A percentile compares a stretch with the other conserved stretches of the same genome.
phyloP scores from a whole-genome alignment of 2,329 filamentous ascomycete genomes.

The Alternaria sp. region DNA sequence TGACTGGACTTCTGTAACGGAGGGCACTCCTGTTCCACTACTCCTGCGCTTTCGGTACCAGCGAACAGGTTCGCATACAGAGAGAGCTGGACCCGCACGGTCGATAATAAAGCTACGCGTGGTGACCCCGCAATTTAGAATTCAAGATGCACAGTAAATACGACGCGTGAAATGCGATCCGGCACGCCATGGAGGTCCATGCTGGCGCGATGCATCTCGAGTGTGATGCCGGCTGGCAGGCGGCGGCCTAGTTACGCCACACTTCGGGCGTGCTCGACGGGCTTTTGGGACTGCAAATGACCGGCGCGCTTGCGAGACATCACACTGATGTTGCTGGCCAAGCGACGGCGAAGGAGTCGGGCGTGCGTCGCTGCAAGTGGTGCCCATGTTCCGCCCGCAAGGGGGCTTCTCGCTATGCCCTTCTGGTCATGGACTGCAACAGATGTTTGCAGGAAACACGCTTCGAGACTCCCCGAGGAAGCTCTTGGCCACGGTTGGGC shows the following conservation, averaged over 20 bases:
- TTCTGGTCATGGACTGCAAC: conserved; percentile 15
- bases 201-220: conserved; percentile 8
- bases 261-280: neutral
- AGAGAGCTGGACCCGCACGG: conserved; percentile 18
- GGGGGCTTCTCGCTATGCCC: conserved; percentile 6
- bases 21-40: conserved; percentile 28
- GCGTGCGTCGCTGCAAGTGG: conserved; percentile 10
- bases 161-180: conserved; percentile 1
- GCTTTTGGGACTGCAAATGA: neutral
- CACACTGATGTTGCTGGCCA: conserved; percentile 11
- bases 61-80: conserved; percentile 29
- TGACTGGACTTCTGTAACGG: conserved; percentile 18
- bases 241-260: conserved; percentile 2
- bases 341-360: conserved; percentile 3
- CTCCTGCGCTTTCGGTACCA: conserved; percentile 24
- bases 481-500: conserved; percentile 18
- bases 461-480: conserved; percentile 33
- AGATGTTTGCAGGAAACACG: conserved; percentile 23
- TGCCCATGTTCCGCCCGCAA: conserved; percentile 19
- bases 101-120: conserved; percentile 24
- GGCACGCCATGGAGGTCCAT: conserved; percentile 20
- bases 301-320: conserved; percentile 8
- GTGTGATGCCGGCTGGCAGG: conserved; percentile 4
- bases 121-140: conserved; percentile 41
- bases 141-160: conserved; percentile 21